Percentiles rank a stretch among this genome's conserved stretches.
These are phyloP conservation scores for Pseudocercospora fijiensis DNA, from an alignment of 2,329 filamentous ascomycete species.

Conservation along the genomic window DNA sequence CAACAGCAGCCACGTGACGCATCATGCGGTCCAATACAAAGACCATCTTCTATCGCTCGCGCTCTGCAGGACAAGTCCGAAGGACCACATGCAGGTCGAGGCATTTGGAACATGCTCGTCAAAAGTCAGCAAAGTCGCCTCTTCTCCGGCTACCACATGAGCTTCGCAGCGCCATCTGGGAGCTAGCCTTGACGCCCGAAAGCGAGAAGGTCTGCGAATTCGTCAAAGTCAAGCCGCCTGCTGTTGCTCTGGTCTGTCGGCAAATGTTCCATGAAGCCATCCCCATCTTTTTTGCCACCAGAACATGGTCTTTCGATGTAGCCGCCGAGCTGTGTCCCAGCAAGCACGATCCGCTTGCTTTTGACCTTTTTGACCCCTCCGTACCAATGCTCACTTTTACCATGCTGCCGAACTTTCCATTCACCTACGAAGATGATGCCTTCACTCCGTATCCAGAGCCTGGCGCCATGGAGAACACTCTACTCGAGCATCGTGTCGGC, in stretches of 20 bases:
- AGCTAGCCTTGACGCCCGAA: neutral
- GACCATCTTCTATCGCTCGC: neutral
- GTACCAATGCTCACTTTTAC: neutral
- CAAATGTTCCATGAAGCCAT: neutral
- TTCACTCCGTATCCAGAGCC: neutral
- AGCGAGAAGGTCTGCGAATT: neutral
- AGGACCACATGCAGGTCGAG: neutral
- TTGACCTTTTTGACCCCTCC: slow-evolving; percentile 2
- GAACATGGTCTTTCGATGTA: neutral
- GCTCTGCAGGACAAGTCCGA: neutral
- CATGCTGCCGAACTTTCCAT: neutral
- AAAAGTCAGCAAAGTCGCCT: neutral
- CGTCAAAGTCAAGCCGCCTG: slow-evolving; percentile 4
- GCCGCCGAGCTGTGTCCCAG: neutral
- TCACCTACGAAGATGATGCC: neutral
- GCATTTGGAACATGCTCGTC: neutral
- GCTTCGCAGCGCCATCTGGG: neutral
- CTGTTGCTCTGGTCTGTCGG: slow-evolving; percentile 1
- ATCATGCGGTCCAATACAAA: neutral
- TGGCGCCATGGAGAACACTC: neutral
- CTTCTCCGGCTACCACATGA: neutral
- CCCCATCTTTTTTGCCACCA: neutral
- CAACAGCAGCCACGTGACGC: neutral
- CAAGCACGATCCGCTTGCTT: slow-evolving; percentile 2
- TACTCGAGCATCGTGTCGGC: neutral